A percentile compares a stretch with the other conserved stretches of the same genome.
Evolutionary conservation across 192 early-diverging fungal species (phyloP).

Genomic region (Coemansia sp.): DNA sequence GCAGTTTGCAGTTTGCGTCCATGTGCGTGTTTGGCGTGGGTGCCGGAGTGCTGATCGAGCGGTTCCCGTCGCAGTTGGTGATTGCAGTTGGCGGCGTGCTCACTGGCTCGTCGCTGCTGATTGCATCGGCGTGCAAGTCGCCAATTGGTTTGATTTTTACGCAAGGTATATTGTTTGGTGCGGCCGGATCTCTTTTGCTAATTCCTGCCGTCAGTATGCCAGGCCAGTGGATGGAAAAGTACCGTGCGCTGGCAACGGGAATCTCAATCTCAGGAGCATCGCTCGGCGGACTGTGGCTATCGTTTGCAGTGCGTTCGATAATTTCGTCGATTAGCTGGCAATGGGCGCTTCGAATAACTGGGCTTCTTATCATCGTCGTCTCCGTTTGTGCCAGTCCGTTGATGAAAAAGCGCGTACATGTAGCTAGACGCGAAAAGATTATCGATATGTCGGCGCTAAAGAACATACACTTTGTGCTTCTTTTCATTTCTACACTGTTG

Average conservation of each 20-base stretch:
- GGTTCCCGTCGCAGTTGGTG: constrained; percentile 15
- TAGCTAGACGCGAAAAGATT: constrained; percentile 19
- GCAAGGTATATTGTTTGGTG: constrained; percentile 73
- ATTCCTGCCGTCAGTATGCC: constrained; percentile 64
- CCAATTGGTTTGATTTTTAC: constrained; percentile 66
- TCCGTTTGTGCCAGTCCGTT: constrained; percentile 8
- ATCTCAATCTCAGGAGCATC: constrained; percentile 68
- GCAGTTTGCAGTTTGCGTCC: constrained; percentile 32
- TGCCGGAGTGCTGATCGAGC: constrained; percentile 35
- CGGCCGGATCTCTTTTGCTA: constrained; percentile 61
- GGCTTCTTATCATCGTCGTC: constrained; percentile 46
- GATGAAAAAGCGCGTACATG: constrained; percentile 27
- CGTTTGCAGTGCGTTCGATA: constrained; percentile 58
- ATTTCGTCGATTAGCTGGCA: constrained; percentile 57
- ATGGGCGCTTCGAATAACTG: constrained; percentile 72
- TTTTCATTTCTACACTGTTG: constrained; percentile 19
- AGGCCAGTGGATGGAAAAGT: constrained; percentile 69
- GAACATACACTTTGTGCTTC: constrained; percentile 19
- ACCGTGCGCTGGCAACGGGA: constrained; percentile 70
- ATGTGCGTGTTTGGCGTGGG: constrained; percentile 35
- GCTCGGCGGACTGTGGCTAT: constrained; percentile 67
- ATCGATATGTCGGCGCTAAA: constrained; percentile 16
- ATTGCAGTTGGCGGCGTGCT: constrained; percentile 14
- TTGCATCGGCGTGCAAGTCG: constrained; percentile 30
- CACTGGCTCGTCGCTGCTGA: constrained; percentile 16